Evolutionary conservation across 306 rosid species (phyloP).

Genomic region (Hippophae rhamnoides): DNA sequence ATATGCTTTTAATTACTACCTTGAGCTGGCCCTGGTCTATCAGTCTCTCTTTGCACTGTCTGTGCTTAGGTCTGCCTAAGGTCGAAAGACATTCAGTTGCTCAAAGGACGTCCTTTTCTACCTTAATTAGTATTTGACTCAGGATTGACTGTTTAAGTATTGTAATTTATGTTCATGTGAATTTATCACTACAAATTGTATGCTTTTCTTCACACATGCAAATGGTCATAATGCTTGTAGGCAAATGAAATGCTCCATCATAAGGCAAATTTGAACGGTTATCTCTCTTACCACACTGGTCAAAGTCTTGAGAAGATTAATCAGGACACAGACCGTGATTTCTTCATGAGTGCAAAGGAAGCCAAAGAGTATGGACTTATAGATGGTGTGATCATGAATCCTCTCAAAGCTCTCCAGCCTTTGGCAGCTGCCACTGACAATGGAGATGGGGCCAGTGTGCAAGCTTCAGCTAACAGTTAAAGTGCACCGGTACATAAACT

Average conservation of each 20-base stretch:
- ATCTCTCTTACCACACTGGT: slow-evolving; percentile 90
- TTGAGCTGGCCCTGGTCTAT: no score
- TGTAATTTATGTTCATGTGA: no score
- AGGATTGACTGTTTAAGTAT: no score
- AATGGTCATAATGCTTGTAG: slow-evolving; percentile 32
- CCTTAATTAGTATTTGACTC: no score
- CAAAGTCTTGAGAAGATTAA: slow-evolving; percentile 80
- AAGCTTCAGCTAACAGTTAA: slow-evolving; percentile 11
- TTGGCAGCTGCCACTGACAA: slow-evolving; percentile 7
- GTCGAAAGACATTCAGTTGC: no score
- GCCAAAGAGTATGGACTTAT: slow-evolving; percentile 92
- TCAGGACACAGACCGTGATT: slow-evolving; percentile 92
- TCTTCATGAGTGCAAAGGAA: slow-evolving; percentile 97
- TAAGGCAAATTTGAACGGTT: slow-evolving; percentile 89
- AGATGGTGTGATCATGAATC: slow-evolving; percentile 89
- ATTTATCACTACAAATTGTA: no score
- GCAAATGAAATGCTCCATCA: slow-evolving; percentile 97
- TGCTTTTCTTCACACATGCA: slow-evolving; percentile 7
- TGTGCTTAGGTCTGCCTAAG: no score
- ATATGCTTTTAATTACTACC: no score
- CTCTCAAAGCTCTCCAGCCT: slow-evolving; percentile 92
- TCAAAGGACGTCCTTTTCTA: no score
- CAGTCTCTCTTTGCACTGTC: no score
- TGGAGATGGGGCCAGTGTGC: slow-evolving; percentile 28
- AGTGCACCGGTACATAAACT: background rate